Base-by-base conservation (phyloP, 192 early-diverging fungal species). In the Coemansia sp. region DNA sequence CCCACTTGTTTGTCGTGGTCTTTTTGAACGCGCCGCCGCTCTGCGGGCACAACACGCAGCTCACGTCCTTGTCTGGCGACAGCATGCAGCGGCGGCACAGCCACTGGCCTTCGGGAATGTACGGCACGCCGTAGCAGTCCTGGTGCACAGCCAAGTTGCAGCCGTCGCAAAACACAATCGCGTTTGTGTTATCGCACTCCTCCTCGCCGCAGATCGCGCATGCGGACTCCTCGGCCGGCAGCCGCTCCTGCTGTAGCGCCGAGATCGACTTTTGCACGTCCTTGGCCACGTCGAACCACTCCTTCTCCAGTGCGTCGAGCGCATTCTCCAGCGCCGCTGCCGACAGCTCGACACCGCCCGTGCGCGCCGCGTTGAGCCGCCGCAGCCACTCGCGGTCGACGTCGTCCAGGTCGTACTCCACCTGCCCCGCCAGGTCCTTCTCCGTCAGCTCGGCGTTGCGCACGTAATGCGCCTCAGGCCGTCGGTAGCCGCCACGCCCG, bases 41-140 rank as follows among this genome's bases (percentile, higher is more conserved):
- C 53, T 92, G 90, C 38, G 96, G 96, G 74, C 98, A 99, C 58
- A 99, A 89, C 20, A 98, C 70, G 74, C 98, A 99, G 8, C 90
- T 75, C 11, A 95, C 93, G 54, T 91, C 90, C 61, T 86, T 88
- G 54, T 96, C 96, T 1, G 98, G 98, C 35, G 92, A 92, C 51
- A 98, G 81, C 93, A 98, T 98, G 84, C 98, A 99, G 63, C 92
- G 93, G 22, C 98, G 89, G 69, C 98, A 99, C 33, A 99, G 85
- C 98, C 98, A 99, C 77, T 97, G 97, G 11, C 97, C 98, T 85
- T 99, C 98, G 9, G 98, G 98, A 59, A 99, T 98, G 75, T 93
- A 98, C 2, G 98, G 97, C 51, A 99, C 90, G 22, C 98, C 98
- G 78, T 99, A 99, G 76, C 98, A 99, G 76, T 98, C 96, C 86